Conservation (phyloP, 805 yeast species). For the Clavispora fructus region DNA sequence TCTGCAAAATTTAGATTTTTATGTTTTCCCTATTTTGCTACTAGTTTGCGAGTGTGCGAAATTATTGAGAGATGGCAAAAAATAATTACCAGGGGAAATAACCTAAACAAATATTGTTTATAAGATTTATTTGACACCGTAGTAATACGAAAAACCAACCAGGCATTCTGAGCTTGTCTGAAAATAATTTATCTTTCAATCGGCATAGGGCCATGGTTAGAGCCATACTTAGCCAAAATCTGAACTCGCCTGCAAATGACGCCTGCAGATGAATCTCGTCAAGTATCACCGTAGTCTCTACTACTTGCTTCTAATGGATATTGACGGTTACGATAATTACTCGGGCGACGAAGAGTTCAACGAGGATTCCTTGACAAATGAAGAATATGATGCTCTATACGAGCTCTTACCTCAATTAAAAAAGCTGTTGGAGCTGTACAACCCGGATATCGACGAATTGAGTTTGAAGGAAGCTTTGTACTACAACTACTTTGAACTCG, state of each 20-base stretch:
- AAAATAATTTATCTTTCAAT: no score
- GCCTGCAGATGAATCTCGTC: not conserved
- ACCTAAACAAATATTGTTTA: no score
- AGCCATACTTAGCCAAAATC: no score
- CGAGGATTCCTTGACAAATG: constrained; percentile 34
- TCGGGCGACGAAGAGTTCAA: constrained; percentile 29
- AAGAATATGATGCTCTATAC: constrained; percentile 40
- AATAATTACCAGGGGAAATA: no score
- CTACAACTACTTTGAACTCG: constrained; percentile 52
- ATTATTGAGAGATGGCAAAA: no score
- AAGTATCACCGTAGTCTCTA: not conserved
- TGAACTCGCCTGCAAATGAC: not conserved
- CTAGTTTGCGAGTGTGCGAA: no score
- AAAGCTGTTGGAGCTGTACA: constrained; percentile 30
- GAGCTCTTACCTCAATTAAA: constrained; percentile 41
- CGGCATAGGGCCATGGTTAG: no score
- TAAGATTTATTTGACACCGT: no score
- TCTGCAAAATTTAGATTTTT: no score
- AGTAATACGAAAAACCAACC: no score
- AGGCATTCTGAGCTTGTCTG: no score
- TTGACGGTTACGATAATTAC: constrained; percentile 17
- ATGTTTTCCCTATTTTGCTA: no score
- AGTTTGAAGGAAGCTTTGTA: constrained; percentile 56
- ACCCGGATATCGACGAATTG: constrained; percentile 41
- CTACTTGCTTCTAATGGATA: constrained; percentile 7